These are phyloP conservation scores for Colletotrichum shisoi DNA, from an alignment of 2,329 filamentous ascomycete genomes.

Conservation along the genomic window DNA sequence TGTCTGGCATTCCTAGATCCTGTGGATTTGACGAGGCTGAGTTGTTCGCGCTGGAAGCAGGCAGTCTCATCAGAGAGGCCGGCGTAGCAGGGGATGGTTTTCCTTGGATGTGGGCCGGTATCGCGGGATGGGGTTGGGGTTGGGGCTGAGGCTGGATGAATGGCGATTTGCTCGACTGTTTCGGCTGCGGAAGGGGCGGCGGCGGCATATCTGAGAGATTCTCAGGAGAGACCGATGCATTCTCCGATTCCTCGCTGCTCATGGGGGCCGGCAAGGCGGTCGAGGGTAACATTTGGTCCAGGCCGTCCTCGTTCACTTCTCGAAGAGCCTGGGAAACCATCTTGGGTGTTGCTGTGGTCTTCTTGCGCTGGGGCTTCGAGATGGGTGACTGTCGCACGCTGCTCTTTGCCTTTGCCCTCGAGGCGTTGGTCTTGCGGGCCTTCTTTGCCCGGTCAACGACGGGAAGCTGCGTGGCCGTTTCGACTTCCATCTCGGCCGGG, in stretches of 20 bases:
- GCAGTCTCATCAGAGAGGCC: slow-evolving; percentile 84
- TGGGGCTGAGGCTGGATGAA: slow-evolving; percentile 66
- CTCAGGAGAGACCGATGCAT: slow-evolving; percentile 71
- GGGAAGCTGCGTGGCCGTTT: slow-evolving; percentile 52
- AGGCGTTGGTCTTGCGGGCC: slow-evolving; percentile 59
- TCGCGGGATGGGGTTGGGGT: slow-evolving; percentile 40
- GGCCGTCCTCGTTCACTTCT: slow-evolving; percentile 52
- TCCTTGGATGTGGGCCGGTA: slow-evolving; percentile 46
- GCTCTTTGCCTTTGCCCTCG: slow-evolving; percentile 61
- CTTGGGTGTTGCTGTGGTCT: slow-evolving; percentile 61
- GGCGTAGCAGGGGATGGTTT: slow-evolving; percentile 77
- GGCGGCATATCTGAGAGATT: slow-evolving; percentile 72
- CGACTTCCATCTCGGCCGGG: slow-evolving; percentile 66
- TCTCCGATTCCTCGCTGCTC: slow-evolving; percentile 67
- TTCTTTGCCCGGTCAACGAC: slow-evolving; percentile 62
- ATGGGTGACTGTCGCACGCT: slow-evolving; percentile 76
- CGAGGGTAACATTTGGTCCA: slow-evolving; percentile 40
- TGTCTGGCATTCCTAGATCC: slow-evolving; percentile 56
- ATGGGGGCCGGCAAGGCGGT: slow-evolving; percentile 35
- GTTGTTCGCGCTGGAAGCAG: slow-evolving; percentile 60
- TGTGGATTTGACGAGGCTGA: slow-evolving; percentile 49
- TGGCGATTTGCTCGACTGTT: slow-evolving; percentile 72
- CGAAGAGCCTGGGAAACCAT: slow-evolving; percentile 64
- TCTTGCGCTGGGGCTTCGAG: slow-evolving; percentile 69
- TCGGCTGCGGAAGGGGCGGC: slow-evolving; percentile 71